Conservation (phyloP, 257 asterid genomes). For the Lantana camara region DNA sequence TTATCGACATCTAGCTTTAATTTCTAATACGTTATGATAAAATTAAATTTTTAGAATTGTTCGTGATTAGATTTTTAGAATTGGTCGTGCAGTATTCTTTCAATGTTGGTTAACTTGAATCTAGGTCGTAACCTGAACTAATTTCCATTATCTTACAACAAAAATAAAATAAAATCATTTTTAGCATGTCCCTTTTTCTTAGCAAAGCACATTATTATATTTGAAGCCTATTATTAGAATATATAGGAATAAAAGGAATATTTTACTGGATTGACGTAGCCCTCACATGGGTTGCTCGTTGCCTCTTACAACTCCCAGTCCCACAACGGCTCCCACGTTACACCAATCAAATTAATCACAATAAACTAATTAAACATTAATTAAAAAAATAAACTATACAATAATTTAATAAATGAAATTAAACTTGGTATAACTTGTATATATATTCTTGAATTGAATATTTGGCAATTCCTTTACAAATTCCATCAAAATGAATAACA, state of each 20-base stretch:
- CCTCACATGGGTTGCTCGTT: constrained; percentile 34
- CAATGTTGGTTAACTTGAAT: no score
- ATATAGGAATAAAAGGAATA: neutral
- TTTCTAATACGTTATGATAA: no score
- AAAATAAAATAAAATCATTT: no score
- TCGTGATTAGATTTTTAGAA: no score
- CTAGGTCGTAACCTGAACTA: no score
- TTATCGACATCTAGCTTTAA: no score
- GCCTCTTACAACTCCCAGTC: constrained; percentile 38
- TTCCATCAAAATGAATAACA: constrained; percentile 16
- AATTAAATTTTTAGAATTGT: no score
- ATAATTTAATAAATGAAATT: neutral
- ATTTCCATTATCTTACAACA: no score
- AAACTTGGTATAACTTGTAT: no score
- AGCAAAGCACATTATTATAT: no score
- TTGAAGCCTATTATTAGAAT: neutral
- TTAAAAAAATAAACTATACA: neutral
- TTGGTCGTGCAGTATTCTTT: no score
- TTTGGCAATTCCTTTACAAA: constrained; percentile 22
- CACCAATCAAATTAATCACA: constrained; percentile 30
- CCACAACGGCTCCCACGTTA: constrained; percentile 42
- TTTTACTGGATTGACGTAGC: constrained; percentile 19
- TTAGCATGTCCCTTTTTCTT: no score
- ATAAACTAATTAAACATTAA: neutral
- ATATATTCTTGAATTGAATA: constrained; percentile 9